Percentiles rank a stretch among this genome's conserved stretches.
Evolutionary conservation across 176 grass and related monocot species (phyloP).

Genomic region (Leersia perrieri): DNA sequence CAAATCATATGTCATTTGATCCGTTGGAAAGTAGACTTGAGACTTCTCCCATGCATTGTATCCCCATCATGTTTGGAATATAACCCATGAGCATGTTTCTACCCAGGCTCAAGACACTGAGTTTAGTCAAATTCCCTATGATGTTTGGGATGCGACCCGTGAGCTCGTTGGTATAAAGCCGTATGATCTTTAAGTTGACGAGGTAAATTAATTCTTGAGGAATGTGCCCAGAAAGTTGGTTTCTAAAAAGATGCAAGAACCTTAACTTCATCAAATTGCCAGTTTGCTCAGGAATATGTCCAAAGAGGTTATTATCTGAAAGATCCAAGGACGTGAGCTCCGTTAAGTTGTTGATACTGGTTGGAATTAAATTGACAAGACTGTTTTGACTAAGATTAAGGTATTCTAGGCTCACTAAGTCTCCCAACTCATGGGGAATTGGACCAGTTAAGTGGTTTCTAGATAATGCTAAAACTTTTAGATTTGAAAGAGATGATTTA

Average conservation of each 20-base stretch:
- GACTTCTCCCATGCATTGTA: too few relatives aligned
- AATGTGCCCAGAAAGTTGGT: neutral
- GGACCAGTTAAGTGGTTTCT: neutral
- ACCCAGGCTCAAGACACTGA: too few relatives aligned
- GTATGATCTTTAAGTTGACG: neutral
- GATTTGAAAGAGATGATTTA: neutral
- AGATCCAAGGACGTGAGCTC: neutral
- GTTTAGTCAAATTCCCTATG: neutral
- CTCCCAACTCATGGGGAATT: neutral
- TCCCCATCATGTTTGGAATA: too few relatives aligned
- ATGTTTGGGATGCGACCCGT: neutral
- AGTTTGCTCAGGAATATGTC: neutral
- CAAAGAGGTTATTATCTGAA: neutral
- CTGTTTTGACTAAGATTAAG: too few relatives aligned
- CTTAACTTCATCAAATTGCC: neutral
- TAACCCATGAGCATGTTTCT: too few relatives aligned
- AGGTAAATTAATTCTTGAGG: neutral
- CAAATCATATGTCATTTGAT: too few relatives aligned
- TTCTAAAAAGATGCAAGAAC: neutral
- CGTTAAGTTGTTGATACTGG: too few relatives aligned
- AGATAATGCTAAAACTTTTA: neutral
- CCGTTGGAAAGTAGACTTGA: too few relatives aligned
- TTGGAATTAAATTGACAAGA: too few relatives aligned
- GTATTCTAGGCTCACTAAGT: too few relatives aligned
- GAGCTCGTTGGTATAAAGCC: neutral